Base-by-base conservation (phyloP, 345 rosid species). In the Arabidopsis suecica region DNA sequence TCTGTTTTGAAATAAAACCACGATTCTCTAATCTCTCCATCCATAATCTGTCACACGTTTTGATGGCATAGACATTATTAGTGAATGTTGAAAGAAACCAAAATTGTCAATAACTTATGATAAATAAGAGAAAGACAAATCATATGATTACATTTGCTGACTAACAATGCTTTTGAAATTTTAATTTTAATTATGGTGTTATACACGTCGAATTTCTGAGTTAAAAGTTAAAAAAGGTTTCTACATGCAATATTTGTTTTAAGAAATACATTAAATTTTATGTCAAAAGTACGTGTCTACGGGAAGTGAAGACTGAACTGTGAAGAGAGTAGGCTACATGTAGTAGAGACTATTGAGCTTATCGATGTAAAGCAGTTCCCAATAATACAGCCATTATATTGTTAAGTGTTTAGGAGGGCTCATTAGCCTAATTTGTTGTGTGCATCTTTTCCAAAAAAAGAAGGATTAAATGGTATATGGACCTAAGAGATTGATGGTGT, bases 351-450 rank as follows among this genome's bases (percentile, higher is more conserved):
- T 75, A 13, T 9, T 68, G 64, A 53, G 37, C 7, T 60, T 68
- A 68, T 54, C 53, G 34, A 68, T 41, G 68, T 50, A 12, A 36
- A 53, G 51, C 80, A 69, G 34, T 55, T 76, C 76, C 76, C 76
- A 28, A 77, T 69, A 62, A 47, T 47, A 25, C 57, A 50, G 34
- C 62, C 42, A 53, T 53, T 61, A 8, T n/a, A 33, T 54, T 34
- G 28, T 55, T 51, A 7, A 30, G 42, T n/a, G 18, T 22, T 20
- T n/a, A n/a, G 18, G 18, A 16, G 18, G 18, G 18, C 18, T 16
- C 18, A 30, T 14, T 14, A 38, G 18, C 32, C 40, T 42, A 51
- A 33, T 68, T 49, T 34, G 30, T 10, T 41, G 63, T 20, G 37
- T 53, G 32, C 62, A 41, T 72, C 76, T 61, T 61, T 58, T 16